Percentiles rank a stretch among this genome's conserved stretches.
Evolutionary conservation across 2,329 filamentous ascomycete species (phyloP).

Genomic region (Hypoxylon sp.): DNA sequence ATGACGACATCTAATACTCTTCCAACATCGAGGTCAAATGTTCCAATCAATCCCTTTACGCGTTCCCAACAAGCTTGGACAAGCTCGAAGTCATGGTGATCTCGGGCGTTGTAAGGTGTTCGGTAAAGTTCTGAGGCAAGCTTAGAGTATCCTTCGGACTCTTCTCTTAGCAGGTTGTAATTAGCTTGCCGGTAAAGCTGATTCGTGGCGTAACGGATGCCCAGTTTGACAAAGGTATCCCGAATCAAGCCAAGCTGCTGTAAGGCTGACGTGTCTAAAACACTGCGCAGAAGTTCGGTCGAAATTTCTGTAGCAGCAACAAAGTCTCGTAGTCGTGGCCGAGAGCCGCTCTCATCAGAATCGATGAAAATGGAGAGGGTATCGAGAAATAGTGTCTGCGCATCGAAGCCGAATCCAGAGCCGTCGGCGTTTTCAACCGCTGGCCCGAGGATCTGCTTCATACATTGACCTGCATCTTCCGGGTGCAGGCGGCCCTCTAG

Average conservation of each 20-base stretch:
- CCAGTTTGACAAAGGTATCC: slow-evolving; percentile 84
- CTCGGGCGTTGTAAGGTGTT: slow-evolving; percentile 73
- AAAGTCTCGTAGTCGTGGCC: slow-evolving; percentile 71
- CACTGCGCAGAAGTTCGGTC: slow-evolving; percentile 77
- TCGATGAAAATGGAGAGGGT: slow-evolving; percentile 84
- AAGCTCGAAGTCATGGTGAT: slow-evolving; percentile 78
- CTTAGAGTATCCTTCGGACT: slow-evolving; percentile 97
- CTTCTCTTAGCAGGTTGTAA: slow-evolving; percentile 94
- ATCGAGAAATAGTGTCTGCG: slow-evolving; percentile 82
- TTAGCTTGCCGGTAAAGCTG: slow-evolving; percentile 95
- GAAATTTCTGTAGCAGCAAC: slow-evolving; percentile 79
- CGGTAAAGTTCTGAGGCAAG: slow-evolving; percentile 96
- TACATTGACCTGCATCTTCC: slow-evolving; percentile 74
- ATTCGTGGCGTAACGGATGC: slow-evolving; percentile 91
- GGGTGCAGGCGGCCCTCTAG: slow-evolving; percentile 76
- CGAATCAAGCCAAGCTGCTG: slow-evolving; percentile 83
- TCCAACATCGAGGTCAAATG: slow-evolving; percentile 96
- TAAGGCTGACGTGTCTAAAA: slow-evolving; percentile 83
- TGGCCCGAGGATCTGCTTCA: slow-evolving; percentile 78
- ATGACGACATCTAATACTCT: slow-evolving; percentile 93
- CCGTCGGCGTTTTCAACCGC: slow-evolving; percentile 62
- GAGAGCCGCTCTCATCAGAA: slow-evolving; percentile 66
- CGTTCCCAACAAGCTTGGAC: slow-evolving; percentile 89
- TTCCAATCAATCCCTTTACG: slow-evolving; percentile 94
- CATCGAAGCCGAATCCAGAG: slow-evolving; percentile 64